Conservation (phyloP, 345 rosid genomes). For the Citrus sp. region DNA sequence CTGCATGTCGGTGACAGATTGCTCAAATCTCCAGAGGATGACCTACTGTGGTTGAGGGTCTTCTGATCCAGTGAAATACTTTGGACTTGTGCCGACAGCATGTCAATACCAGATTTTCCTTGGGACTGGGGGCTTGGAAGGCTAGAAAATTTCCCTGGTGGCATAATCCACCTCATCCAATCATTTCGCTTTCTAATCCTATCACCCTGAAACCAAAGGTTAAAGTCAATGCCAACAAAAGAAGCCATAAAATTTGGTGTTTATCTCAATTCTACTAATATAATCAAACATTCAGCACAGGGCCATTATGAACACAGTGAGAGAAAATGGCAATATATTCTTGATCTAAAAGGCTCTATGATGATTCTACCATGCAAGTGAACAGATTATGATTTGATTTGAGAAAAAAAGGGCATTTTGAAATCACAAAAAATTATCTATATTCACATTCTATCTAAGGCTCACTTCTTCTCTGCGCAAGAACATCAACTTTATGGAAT, state of each 20-base stretch:
- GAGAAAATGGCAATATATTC: neutral
- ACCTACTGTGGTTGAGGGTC: constrained; percentile 6
- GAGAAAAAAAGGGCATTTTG: neutral
- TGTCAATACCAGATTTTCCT: constrained; percentile 25
- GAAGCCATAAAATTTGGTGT: neutral
- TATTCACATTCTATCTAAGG: neutral
- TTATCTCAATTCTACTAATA: neutral
- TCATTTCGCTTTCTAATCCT: constrained; percentile 59
- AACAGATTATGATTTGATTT: neutral
- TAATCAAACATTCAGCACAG: neutral
- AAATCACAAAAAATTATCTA: neutral
- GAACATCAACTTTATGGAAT: too few relatives aligned
- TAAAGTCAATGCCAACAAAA: neutral
- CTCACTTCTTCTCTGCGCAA: neutral
- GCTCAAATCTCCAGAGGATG: constrained; percentile 10
- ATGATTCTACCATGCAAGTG: neutral
- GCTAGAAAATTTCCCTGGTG: constrained; percentile 33
- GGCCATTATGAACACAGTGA: neutral
- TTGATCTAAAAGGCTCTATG: neutral
- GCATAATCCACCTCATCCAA: constrained; percentile 69
- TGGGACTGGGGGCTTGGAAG: constrained; percentile 18
- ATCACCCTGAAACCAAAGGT: constrained; percentile 56
- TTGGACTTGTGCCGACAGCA: constrained; percentile 23
- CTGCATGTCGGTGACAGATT: constrained; percentile 1
- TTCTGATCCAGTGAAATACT: constrained; percentile 37